Conservation (phyloP, 2,329 filamentous ascomycete species). For the Claviceps paspali region DNA sequence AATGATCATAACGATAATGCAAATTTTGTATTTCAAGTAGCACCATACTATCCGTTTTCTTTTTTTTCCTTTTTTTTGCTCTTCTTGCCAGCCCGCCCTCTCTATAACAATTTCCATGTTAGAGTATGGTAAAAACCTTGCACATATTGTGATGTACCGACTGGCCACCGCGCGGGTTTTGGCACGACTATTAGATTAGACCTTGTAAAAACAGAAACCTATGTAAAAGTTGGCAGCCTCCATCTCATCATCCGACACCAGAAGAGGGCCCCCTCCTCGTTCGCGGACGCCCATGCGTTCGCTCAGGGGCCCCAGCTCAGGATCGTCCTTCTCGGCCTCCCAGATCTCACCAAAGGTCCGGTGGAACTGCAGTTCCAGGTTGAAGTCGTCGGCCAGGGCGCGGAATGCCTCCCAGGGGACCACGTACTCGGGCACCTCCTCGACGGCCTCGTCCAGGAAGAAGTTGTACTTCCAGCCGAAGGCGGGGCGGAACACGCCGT, state of each 20-base stretch:
- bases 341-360: slow-evolving; percentile 84
- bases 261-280: slow-evolving; percentile 46
- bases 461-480: slow-evolving; percentile 98
- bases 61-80: too few relatives aligned
- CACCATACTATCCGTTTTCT: too few relatives aligned
- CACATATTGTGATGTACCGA: too few relatives aligned
- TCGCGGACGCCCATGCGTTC: slow-evolving; percentile 92
- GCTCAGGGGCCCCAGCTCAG: slow-evolving; percentile 64
- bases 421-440: slow-evolving; percentile 92
- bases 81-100: too few relatives aligned
- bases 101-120: too few relatives aligned
- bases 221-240: slow-evolving; percentile 87
- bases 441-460: slow-evolving; percentile 88
- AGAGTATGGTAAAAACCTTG: too few relatives aligned
- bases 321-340: slow-evolving; percentile 78
- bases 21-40: background rate
- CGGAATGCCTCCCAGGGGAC: slow-evolving; percentile 97
- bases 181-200: slow-evolving; percentile 30
- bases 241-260: slow-evolving; percentile 75
- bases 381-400: slow-evolving; percentile 89
- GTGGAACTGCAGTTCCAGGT: slow-evolving; percentile 87
- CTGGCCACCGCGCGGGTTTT: too few relatives aligned
- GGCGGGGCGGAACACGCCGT: slow-evolving; percentile 84
- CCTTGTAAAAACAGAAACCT: slow-evolving; percentile 95
- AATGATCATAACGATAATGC: slow-evolving; percentile 9